Conservation (phyloP, 1,139 yeast species). For the Blastobotrys capitulatus region DNA sequence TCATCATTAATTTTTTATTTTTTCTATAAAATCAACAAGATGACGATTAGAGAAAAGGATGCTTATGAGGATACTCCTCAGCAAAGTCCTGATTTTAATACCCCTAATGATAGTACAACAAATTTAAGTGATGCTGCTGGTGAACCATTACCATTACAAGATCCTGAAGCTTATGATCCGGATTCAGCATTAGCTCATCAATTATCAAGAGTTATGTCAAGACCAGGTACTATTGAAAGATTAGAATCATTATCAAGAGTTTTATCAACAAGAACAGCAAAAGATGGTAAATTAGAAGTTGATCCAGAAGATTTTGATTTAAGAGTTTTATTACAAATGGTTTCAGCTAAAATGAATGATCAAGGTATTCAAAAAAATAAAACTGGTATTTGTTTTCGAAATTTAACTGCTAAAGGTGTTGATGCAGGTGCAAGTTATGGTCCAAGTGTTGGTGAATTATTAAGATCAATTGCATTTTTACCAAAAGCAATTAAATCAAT, state of each 20-base stretch:
- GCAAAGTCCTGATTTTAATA: slow-evolving; percentile 4
- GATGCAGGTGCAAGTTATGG: slow-evolving; percentile 50
- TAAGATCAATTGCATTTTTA: slow-evolving; percentile 31
- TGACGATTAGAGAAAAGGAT: background rate
- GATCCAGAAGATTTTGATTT: slow-evolving; percentile 40
- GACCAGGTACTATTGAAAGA: slow-evolving; percentile 33
- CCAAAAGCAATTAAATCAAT: slow-evolving; percentile 28
- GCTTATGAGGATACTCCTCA: slow-evolving; percentile 1
- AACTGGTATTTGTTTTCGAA: slow-evolving; percentile 45
- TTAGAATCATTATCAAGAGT: slow-evolving; percentile 41
- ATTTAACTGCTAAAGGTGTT: slow-evolving; percentile 45
- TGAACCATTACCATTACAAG: slow-evolving; percentile 14
- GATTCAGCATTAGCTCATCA: slow-evolving; percentile 17
- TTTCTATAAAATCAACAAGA: background rate
- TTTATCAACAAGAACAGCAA: slow-evolving; percentile 38
- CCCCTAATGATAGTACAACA: slow-evolving; percentile 3
- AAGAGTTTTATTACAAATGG: slow-evolving; percentile 34
- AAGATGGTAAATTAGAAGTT: slow-evolving; percentile 34
- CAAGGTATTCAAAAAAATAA: slow-evolving; percentile 45
- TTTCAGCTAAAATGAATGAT: slow-evolving; percentile 30
- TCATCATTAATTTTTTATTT: background rate
- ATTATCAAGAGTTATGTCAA: slow-evolving; percentile 21
- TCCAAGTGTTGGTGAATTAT: slow-evolving; percentile 43
- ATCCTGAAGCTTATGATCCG: slow-evolving; percentile 18
- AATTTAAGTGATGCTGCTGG: background rate